These are phyloP conservation scores for Didymella pomorum DNA, from an alignment of 2,329 filamentous ascomycete genomes.

Conservation along the genomic window DNA sequence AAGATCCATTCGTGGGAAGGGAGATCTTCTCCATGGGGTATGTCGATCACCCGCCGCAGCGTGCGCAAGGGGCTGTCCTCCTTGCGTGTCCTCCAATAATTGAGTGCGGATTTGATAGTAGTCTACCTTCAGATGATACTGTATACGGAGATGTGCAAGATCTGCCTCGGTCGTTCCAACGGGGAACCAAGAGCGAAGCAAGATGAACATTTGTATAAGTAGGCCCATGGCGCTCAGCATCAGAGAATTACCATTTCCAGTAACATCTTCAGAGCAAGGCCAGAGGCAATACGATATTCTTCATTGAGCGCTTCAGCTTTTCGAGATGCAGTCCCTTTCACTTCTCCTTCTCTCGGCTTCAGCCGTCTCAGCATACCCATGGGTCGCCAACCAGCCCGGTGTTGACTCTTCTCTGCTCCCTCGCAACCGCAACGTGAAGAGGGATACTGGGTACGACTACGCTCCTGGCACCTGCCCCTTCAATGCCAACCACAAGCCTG, in stretches of 20 bases:
- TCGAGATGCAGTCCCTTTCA: constrained; percentile 27
- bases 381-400: constrained; percentile 31
- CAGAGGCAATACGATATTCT: background rate
- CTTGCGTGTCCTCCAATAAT: constrained; percentile 14
- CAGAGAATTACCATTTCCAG: constrained; percentile 3
- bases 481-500: constrained; percentile 35
- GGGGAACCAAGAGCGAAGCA: constrained; percentile 13
- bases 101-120: constrained; percentile 6
- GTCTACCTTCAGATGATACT: background rate
- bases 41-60: constrained; percentile 19
- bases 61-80: background rate
- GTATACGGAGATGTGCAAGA: background rate
- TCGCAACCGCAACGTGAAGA: constrained; percentile 23
- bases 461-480: constrained; percentile 28
- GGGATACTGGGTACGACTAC: background rate
- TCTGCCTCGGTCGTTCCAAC: constrained; percentile 17
- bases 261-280: background rate
- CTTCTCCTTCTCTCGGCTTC: constrained; percentile 30
- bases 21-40: constrained; percentile 12
- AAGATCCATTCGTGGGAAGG: constrained; percentile 7
- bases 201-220: constrained; percentile 11
- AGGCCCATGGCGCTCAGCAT: background rate
- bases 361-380: constrained; percentile 28
- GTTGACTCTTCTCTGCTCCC: constrained; percentile 29
- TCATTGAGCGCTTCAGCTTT: constrained; percentile 10